Evolutionary conservation across 495 filamentous ascomycete species (phyloP).

Genomic region (Hypoxylon trugodes): DNA sequence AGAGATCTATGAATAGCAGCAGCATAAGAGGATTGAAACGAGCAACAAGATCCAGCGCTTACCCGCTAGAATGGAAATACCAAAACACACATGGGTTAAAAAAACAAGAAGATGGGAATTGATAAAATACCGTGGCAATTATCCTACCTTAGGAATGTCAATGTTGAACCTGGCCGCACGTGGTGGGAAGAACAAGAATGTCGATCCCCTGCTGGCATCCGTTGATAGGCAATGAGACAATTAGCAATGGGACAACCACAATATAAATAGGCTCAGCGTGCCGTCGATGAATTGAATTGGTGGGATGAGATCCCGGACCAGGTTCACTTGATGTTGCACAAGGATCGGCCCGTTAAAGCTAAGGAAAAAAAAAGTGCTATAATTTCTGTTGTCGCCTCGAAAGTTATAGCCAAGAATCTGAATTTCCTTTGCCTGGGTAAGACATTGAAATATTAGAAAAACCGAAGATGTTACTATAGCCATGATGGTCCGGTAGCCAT

Average conservation of each 20-base stretch:
- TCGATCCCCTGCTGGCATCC: conserved; percentile 36
- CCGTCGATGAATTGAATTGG: conserved; percentile 8
- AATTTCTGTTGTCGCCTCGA: not conserved
- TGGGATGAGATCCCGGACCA: conserved; percentile 10
- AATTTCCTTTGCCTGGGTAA: not conserved
- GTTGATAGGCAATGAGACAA: conserved; percentile 31
- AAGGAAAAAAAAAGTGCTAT: too few species aligned
- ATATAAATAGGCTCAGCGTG: conserved; percentile 19
- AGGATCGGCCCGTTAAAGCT: conserved; percentile 38
- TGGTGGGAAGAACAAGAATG: conserved; percentile 15
- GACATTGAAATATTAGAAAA: not conserved
- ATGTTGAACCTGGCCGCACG: conserved; percentile 24
- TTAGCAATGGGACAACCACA: too few species aligned
- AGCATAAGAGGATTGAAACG: too few species aligned
- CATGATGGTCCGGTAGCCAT: not conserved
- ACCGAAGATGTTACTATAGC: not conserved
- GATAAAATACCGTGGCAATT: conserved; percentile 34
- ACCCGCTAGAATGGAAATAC: too few species aligned
- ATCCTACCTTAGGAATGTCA: conserved; percentile 8
- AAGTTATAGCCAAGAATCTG: not conserved
- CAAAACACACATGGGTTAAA: conserved; percentile 15
- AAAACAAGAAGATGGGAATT: conserved; percentile 34
- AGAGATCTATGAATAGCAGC: conserved; percentile 22
- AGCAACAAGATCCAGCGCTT: conserved; percentile 27
- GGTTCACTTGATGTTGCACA: conserved; percentile 17